Evolutionary conservation across 2,329 filamentous ascomycete genomes (phyloP).

Genomic region (Xenoacremonium recifei): DNA sequence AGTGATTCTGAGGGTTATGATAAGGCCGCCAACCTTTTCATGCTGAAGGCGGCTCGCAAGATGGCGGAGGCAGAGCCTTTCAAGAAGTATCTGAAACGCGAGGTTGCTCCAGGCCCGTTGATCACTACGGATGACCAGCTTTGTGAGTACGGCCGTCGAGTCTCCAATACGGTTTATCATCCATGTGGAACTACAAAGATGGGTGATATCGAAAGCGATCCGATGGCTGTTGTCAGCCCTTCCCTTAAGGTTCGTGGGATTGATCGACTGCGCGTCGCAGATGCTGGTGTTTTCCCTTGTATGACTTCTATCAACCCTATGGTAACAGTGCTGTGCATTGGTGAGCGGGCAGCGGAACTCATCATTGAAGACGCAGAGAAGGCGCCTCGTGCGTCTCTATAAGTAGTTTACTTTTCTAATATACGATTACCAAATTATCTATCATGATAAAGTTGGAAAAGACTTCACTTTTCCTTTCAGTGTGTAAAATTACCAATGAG

Average conservation of each 20-base stretch:
- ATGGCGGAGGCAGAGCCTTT: slow-evolving; percentile 75
- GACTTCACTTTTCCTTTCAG: too few relatives aligned
- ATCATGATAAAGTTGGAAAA: too few relatives aligned
- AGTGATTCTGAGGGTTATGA: slow-evolving; percentile 84
- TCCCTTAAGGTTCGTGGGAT: slow-evolving; percentile 71
- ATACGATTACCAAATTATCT: too few relatives aligned
- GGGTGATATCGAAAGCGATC: slow-evolving; percentile 69
- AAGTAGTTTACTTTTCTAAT: too few relatives aligned
- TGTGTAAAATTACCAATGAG: too few relatives aligned
- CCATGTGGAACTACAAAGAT: slow-evolving; percentile 88
- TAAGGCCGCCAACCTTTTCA: slow-evolving; percentile 75
- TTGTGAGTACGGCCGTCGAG: slow-evolving; percentile 76
- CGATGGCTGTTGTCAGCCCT: slow-evolving; percentile 76
- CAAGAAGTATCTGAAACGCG: slow-evolving; percentile 78
- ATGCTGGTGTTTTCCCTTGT: slow-evolving; percentile 84
- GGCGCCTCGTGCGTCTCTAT: too few relatives aligned
- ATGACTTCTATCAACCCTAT: slow-evolving; percentile 89
- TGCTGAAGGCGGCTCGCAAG: slow-evolving; percentile 73
- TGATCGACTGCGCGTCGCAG: slow-evolving; percentile 73
- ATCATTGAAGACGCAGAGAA: slow-evolving; percentile 45
- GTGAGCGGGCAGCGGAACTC: slow-evolving; percentile 81
- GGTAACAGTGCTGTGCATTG: slow-evolving; percentile 82
- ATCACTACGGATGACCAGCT: slow-evolving; percentile 77
- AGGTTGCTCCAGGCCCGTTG: slow-evolving; percentile 74
- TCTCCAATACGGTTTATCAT: slow-evolving; percentile 87